Base-by-base conservation (phyloP, 306 rosid species). In the Luffa aegyptiaca region DNA sequence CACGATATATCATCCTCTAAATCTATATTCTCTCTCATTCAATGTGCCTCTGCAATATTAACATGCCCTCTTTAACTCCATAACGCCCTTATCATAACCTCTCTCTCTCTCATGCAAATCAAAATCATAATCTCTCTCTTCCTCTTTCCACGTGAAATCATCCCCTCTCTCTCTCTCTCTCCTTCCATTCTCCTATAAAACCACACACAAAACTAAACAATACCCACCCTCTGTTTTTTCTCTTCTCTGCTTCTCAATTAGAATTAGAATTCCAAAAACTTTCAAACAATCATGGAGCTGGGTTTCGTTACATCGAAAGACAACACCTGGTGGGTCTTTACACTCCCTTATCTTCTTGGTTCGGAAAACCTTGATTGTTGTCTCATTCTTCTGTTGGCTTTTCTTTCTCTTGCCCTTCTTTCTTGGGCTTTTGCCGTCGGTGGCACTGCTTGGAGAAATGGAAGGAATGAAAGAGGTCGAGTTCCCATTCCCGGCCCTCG, bases 371-470 rank as follows among this genome's bases (percentile, higher is more conserved):
- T 58, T 10, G 79, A 84, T 31, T 41, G 21, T 11, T 79, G 59
- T 68, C n/a, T 85, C 10, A 13, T 85, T 33, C 5, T 89, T 8
- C 35, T 89, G n/a, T 5, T 89, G 4, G 83, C 58, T 8, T 82
- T 83, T 2, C 2, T 80, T 5, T 42, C 81, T 4, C 9, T 82
- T 11, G 68, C 68, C 6, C 53, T 89, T 46, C 82, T 85, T 26
- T 56, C 87, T 0, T 89, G 89, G 90, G 85, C 84, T 12, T 78
- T 84, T 10, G 56, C 90, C 13, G 16, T 9, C 6, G 92, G 87
- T 0, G 92, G 92, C 1, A 46, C 79, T n/a, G 90, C 92, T 10
- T 89, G 92, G 92, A 84, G 53, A 55, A 85, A 85, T 42, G 90
- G 89, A 11, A 75, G 89, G 3, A 84, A 80, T 53, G 55, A 44